Conservation (phyloP, 257 asterid species). For the Solanum chiquidenum region DNA sequence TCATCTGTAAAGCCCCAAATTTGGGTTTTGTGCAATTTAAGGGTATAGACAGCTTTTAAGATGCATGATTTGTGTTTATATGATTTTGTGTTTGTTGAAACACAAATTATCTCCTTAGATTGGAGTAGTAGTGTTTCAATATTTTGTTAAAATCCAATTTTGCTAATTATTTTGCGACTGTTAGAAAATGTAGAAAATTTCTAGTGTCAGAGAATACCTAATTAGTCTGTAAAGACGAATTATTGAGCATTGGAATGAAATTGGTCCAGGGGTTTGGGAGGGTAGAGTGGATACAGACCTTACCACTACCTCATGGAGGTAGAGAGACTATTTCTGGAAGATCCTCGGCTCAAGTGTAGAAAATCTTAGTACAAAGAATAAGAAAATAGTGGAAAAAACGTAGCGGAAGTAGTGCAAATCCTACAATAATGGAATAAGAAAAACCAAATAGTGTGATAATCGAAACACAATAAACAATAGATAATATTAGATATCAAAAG, state of each 20-base stretch:
- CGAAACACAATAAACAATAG: background rate
- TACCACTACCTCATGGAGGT: background rate
- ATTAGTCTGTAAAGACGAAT: background rate
- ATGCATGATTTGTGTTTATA: background rate
- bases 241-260: background rate
- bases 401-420: background rate
- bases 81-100: background rate
- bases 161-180: background rate
- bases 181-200: background rate
- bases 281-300: background rate
- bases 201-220: background rate
- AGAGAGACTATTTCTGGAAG: background rate
- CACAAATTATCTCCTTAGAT: background rate
- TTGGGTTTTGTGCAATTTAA: background rate
- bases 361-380: background rate
- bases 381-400: background rate
- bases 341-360: no score
- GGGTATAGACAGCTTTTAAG: background rate
- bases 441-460: background rate
- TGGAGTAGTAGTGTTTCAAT: background rate
- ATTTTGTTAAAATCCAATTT: background rate
- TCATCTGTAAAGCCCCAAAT: background rate
- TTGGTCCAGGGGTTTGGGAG: background rate
- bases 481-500: no score
- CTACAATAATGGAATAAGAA: background rate